These are phyloP conservation scores for Avena sativa DNA, from an alignment of 176 grass and related monocot genomes.

Conservation along the genomic window DNA sequence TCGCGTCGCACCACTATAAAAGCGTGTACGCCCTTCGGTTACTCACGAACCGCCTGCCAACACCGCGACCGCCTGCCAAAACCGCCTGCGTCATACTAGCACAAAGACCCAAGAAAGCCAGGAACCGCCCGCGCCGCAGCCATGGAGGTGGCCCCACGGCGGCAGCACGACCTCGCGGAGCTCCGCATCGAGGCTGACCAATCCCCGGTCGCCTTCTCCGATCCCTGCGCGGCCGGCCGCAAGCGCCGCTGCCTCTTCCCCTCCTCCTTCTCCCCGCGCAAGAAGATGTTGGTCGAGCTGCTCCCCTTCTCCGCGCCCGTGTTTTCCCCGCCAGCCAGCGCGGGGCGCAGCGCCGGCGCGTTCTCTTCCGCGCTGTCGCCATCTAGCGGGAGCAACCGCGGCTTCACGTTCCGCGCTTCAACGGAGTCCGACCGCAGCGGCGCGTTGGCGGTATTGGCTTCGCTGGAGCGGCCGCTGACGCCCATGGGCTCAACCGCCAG, in stretches of 20 bases:
- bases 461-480: background rate
- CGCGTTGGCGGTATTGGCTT: background rate
- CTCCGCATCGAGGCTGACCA: conserved; percentile 4
- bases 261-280: conserved; percentile 25
- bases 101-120: background rate
- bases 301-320: background rate
- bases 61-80: too few relatives aligned
- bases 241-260: conserved; percentile 44
- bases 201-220: conserved; percentile 35
- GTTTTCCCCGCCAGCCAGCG: background rate
- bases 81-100: background rate
- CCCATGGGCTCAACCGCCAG: background rate
- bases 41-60: too few relatives aligned
- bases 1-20: background rate
- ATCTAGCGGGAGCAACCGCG: background rate
- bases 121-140: background rate
- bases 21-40: background rate
- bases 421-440: background rate
- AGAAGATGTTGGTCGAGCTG: conserved; percentile 41
- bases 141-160: conserved; percentile 22
- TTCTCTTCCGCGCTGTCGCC: background rate
- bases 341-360: background rate
- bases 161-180: conserved; percentile 13
- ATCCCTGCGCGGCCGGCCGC: background rate
- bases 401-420: background rate